Evolutionary conservation across 129 eudicot species (phyloP), one percentile per base, ranked within the genome.

Genomic region (Helichrysum umbraculigerum): DNA sequence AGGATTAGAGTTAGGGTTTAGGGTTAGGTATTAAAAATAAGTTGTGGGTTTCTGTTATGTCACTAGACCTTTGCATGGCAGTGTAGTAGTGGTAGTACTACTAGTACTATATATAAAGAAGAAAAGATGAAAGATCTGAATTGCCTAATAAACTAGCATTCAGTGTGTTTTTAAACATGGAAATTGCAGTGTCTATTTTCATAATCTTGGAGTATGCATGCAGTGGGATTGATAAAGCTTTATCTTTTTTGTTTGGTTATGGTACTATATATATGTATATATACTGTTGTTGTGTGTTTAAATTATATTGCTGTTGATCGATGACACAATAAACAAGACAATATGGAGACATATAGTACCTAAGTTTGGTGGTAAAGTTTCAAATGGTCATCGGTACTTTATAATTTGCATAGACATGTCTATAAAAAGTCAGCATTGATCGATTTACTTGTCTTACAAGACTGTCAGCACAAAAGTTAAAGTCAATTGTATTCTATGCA

Each of bases 111-210:
- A 80, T 74, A 73, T 73, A 66, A 57, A 66, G 70, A 80, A 47
- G 54, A 47, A 14, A 80, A 73, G 70, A 73, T 80, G 79, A 80
- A 80, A 80, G 83, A 80, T 74, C 83, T 80, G 83, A 80, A 73
- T 80, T 80, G 83, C 79, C 70, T 73, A 80, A 73, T 80, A 80
- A 73, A 58, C 83, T 80, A 66, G 79, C 65, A 80, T 80, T 80
- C 75, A 66, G 83, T 80, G 32, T 80, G 75, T 80, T 72, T 79
- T 78, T 79, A n/a, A 52, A 25, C 75, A 79, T 73, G 83, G 67
- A 65, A 75, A 79, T 20, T 80, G 79, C 66, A 73, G 75, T 39
- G 70, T 80, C 70, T 9, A 25, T 73, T 25, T 80, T 80, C 79
- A 80, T 62, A 57, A 57, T 80, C 70, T 73, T 80, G 83, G 75